phyloP scores from a whole-genome alignment of 2,329 filamentous ascomycete species.

The Ophiobolus disseminans region DNA sequence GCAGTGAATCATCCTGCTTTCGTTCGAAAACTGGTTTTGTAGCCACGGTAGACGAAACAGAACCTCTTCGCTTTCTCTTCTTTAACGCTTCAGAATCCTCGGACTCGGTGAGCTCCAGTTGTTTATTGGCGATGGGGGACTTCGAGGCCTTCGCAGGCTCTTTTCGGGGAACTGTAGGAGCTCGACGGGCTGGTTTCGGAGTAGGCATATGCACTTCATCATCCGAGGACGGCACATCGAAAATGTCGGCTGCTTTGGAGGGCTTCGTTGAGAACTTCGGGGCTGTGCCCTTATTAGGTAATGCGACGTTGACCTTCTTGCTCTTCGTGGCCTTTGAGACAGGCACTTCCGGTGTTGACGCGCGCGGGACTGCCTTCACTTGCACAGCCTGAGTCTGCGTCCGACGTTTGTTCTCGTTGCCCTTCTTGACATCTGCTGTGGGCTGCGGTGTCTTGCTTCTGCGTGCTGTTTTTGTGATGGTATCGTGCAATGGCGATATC shows the following conservation, averaged over 20 bases:
- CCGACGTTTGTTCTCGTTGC: not conserved
- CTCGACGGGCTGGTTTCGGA: conserved; percentile 23
- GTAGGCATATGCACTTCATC: conserved; percentile 29
- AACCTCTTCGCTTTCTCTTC: conserved; percentile 41
- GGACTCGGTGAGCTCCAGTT: conserved; percentile 24
- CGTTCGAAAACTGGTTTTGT: conserved; percentile 13
- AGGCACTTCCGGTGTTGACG: conserved; percentile 19
- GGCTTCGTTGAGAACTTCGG: conserved; percentile 8
- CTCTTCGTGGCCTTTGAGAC: not conserved
- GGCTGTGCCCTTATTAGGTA: conserved; percentile 11
- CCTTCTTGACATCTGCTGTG: conserved; percentile 7
- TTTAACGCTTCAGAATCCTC: conserved; percentile 39
- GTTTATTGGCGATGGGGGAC: conserved; percentile 6
- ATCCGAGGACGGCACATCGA: conserved; percentile 37
- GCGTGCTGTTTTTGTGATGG: not conserved
- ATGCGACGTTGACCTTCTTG: not conserved
- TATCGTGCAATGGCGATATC: not conserved
- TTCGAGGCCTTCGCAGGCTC: conserved; percentile 1
- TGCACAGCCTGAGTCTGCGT: conserved; percentile 13
- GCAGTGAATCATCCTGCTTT: conserved; percentile 11
- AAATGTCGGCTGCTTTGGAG: conserved; percentile 21
- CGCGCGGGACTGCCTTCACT: conserved; percentile 19
- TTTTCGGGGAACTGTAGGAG: conserved; percentile 16
- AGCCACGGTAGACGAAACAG: conserved; percentile 21
- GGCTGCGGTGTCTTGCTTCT: conserved; percentile 21